These are phyloP conservation scores for Kwoniella sp. DNA, from an alignment of 768 basidiomycete species.

Conservation along the genomic window DNA sequence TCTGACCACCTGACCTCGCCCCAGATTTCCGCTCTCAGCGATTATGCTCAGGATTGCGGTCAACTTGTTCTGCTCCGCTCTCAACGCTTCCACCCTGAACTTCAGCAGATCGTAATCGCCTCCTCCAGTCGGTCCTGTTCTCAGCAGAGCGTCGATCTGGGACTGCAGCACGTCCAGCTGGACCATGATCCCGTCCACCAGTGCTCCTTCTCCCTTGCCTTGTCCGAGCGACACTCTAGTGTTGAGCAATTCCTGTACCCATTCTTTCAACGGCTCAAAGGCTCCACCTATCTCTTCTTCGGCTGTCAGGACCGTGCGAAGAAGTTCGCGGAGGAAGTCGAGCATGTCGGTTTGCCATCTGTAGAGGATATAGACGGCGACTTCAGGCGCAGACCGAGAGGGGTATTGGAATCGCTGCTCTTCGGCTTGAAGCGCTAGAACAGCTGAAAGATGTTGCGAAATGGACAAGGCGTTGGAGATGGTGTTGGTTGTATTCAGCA, in stretches of 20 bases:
- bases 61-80: slow-evolving; percentile 45
- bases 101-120: slow-evolving; percentile 34
- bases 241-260: slow-evolving; percentile 32
- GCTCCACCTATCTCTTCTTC: slow-evolving; percentile 28
- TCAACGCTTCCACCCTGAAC: slow-evolving; percentile 35
- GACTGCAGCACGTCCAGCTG: slow-evolving; percentile 39
- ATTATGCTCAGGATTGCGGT: slow-evolving; percentile 31
- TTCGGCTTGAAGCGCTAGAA: slow-evolving; percentile 41
- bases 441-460: slow-evolving; percentile 44
- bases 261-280: slow-evolving; percentile 37
- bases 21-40: slow-evolving; percentile 37
- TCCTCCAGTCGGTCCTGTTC: slow-evolving; percentile 20
- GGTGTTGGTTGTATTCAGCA: slow-evolving; percentile 29
- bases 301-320: slow-evolving; percentile 31
- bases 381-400: slow-evolving; percentile 39
- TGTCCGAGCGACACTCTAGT: slow-evolving; percentile 26
- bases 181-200: slow-evolving; percentile 44
- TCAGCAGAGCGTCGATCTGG: slow-evolving; percentile 25
- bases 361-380: slow-evolving; percentile 38
- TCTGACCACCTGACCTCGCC: slow-evolving; percentile 44
- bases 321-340: slow-evolving; percentile 38
- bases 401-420: slow-evolving; percentile 35
- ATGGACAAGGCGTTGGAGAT: slow-evolving; percentile 38
- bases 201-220: slow-evolving; percentile 36
- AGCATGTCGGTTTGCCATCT: slow-evolving; percentile 36